These are phyloP conservation scores for Drechslerella stenobrocha DNA, from an alignment of 2,329 filamentous ascomycete species.

Conservation along the genomic window DNA sequence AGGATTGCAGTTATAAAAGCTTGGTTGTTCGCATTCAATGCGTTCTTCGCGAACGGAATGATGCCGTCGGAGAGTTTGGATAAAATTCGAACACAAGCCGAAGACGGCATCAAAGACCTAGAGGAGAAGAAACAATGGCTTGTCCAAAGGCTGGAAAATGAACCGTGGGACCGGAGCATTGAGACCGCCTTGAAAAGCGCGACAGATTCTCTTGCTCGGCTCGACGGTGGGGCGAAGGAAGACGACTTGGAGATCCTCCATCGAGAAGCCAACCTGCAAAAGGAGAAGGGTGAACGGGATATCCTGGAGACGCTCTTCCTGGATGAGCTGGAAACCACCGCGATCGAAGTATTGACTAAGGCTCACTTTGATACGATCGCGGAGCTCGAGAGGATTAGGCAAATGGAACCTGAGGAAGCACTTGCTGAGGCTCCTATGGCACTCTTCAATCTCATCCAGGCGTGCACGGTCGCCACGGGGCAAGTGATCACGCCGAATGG, in stretches of 20 bases:
- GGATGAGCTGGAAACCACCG: conserved; percentile 73
- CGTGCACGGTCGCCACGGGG: conserved; percentile 72
- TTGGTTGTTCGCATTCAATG: conserved; percentile 91
- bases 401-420: conserved; percentile 81
- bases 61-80: conserved; percentile 68
- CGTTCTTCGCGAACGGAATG: conserved; percentile 68
- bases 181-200: conserved; percentile 87
- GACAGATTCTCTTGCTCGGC: conserved; percentile 72
- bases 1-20: conserved; percentile 82
- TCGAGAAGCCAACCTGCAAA: conserved; percentile 83
- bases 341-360: conserved; percentile 79
- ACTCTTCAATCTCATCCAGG: conserved; percentile 75
- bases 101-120: conserved; percentile 83
- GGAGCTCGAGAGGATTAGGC: conserved; percentile 77
- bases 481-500: conserved; percentile 92
- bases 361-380: conserved; percentile 91
- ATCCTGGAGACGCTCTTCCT: conserved; percentile 74
- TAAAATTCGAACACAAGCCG: conserved; percentile 81
- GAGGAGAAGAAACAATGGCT: conserved; percentile 89
- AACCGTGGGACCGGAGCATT: conserved; percentile 82
- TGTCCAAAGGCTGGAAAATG: conserved; percentile 77
- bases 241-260: conserved; percentile 72
- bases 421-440: conserved; percentile 76
- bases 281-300: conserved; percentile 78
- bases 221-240: conserved; percentile 68